These are phyloP conservation scores for Didymella segeticola DNA, from an alignment of 2,329 filamentous ascomycete genomes.

Conservation along the genomic window DNA sequence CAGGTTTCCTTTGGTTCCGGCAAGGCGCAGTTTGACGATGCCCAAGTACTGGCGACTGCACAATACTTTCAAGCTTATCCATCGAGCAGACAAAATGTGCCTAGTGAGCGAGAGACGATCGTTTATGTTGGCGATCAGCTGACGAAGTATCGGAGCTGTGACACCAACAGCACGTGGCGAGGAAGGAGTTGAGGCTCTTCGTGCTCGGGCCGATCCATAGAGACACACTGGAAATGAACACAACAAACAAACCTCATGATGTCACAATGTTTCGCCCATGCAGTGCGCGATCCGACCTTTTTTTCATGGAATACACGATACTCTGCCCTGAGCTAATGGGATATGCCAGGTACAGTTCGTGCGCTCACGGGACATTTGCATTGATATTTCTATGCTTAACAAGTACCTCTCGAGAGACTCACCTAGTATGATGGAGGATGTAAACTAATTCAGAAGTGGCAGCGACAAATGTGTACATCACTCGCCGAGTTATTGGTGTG, in stretches of 20 bases:
- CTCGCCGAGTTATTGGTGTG: neutral
- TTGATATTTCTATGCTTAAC: too few relatives aligned
- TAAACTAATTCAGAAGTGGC: too few relatives aligned
- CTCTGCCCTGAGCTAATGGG: too few relatives aligned
- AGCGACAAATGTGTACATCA: too few relatives aligned
- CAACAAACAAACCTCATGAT: neutral
- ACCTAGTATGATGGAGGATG: too few relatives aligned
- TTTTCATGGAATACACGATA: too few relatives aligned
- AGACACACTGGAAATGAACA: neutral
- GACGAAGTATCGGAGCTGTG: neutral
- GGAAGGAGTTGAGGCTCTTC: neutral
- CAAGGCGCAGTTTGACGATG: neutral
- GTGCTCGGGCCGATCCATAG: neutral
- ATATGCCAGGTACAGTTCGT: too few relatives aligned
- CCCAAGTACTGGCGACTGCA: constrained; percentile 2
- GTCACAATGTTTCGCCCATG: neutral
- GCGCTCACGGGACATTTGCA: too few relatives aligned
- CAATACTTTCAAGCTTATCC: neutral
- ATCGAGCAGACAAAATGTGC: neutral
- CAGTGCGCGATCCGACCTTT: too few relatives aligned
- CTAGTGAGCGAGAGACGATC: neutral
- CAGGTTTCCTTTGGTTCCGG: constrained; percentile 1
- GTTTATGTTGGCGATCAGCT: neutral
- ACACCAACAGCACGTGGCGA: neutral
- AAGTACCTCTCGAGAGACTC: too few relatives aligned